phyloP scores from a whole-genome alignment of 2,329 filamentous ascomycete genomes.

The Xylaria sp. region DNA sequence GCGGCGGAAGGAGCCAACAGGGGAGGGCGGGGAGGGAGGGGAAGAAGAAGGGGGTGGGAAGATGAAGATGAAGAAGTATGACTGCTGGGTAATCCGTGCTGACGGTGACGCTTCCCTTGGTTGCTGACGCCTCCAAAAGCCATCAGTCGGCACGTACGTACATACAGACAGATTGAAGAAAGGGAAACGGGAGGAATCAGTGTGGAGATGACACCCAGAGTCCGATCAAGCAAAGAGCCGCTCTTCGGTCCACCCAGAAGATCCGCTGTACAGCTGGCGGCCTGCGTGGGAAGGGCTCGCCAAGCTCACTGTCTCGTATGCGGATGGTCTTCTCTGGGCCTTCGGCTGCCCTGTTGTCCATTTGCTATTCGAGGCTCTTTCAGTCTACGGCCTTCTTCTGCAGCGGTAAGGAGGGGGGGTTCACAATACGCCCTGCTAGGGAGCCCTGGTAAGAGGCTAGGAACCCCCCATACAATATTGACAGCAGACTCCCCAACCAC shows the following conservation, averaged over 20 bases:
- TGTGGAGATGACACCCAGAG: conserved; percentile 29
- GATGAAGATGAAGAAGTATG: conserved; percentile 7
- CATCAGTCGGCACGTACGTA: conserved; percentile 13
- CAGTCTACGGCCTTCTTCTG: conserved; percentile 12
- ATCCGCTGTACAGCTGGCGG: conserved; percentile 12
- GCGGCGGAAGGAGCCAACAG: conserved; percentile 31
- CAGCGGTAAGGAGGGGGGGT: conserved; percentile 6
- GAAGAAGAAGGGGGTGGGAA: conserved; percentile 13
- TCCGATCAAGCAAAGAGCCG: conserved; percentile 36
- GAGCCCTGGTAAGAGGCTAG: conserved; percentile 17
- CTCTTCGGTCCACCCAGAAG: conserved; percentile 22
- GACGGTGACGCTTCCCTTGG: conserved; percentile 6
- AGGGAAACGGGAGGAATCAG: conserved; percentile 17
- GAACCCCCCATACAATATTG: conserved; percentile 23
- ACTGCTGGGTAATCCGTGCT: conserved; percentile 1
- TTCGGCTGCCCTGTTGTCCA: conserved; percentile 19
- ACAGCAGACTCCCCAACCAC: conserved; percentile 28
- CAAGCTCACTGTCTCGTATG: conserved; percentile 11
- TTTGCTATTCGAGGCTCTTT: conserved; percentile 17
- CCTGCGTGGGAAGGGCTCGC: conserved; percentile 18
- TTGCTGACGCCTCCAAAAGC: conserved; percentile 18
- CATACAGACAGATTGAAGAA: no score
- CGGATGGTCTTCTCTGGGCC: conserved; percentile 5
- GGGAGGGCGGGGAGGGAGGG: conserved; percentile 13
- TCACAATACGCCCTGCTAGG: neutral